These are phyloP conservation scores for Xylariales sp. DNA, from an alignment of 2,329 filamentous ascomycete genomes.

Conservation along the genomic window DNA sequence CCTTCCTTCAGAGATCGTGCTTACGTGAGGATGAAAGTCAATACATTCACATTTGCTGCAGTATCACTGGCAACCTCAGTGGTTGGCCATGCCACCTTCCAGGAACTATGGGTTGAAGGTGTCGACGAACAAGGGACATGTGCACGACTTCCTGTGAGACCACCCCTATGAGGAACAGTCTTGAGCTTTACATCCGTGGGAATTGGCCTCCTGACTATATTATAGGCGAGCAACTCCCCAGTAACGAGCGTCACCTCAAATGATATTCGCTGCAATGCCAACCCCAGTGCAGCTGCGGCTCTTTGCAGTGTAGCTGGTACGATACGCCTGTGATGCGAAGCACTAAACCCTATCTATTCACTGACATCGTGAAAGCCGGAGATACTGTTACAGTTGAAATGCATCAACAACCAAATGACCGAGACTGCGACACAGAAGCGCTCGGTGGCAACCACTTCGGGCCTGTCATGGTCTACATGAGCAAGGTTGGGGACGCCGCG, in stretches of 20 bases:
- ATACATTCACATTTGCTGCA: background rate
- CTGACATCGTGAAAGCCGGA: constrained; percentile 24
- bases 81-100: constrained; percentile 44
- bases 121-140: constrained; percentile 26
- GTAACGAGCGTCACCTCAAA: constrained; percentile 37
- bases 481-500: constrained; percentile 32
- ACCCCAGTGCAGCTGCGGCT: constrained; percentile 25
- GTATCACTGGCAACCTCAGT: constrained; percentile 25
- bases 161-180: too few relatives aligned
- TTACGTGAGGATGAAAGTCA: background rate
- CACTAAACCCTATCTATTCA: too few relatives aligned
- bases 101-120: too few relatives aligned
- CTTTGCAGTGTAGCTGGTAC: constrained; percentile 25
- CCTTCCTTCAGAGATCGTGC: too few relatives aligned
- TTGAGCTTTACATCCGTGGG: too few relatives aligned
- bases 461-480: constrained; percentile 36
- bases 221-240: constrained; percentile 41
- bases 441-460: constrained; percentile 41
- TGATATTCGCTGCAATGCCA: constrained; percentile 38
- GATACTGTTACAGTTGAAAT: constrained; percentile 50
- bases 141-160: constrained; percentile 18
- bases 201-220: constrained; percentile 10
- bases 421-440: constrained; percentile 33
- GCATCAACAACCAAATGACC: constrained; percentile 34
- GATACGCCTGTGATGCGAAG: background rate